phyloP scores from a whole-genome alignment of 2,329 filamentous ascomycete genomes.

The Diplodia seriata region DNA sequence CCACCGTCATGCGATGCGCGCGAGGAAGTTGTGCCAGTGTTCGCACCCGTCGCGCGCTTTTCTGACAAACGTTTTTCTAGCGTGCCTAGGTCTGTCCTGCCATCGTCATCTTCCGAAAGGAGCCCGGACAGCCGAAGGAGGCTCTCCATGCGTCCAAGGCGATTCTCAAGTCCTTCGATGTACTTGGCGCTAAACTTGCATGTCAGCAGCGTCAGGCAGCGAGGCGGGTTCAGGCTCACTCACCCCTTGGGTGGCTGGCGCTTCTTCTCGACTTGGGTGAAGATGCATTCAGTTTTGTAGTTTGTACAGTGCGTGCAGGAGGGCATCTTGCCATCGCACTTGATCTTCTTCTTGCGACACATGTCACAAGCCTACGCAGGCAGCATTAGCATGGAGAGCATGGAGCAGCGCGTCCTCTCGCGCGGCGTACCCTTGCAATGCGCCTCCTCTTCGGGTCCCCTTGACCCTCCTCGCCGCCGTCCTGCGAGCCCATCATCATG shows the following conservation, averaged over 20 bases:
- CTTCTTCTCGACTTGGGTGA: constrained; percentile 99
- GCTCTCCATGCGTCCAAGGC: constrained; percentile 94
- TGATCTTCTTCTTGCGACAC: constrained; percentile 96
- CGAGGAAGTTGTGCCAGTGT: constrained; percentile 39
- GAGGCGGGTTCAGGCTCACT: constrained; percentile 39
- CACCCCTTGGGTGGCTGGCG: constrained; percentile 95
- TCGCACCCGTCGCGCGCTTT: constrained; percentile 44
- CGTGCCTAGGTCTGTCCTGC: constrained; percentile 84
- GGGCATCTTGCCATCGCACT: constrained; percentile 95
- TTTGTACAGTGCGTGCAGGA: constrained; percentile 95
- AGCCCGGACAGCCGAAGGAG: constrained; percentile 85
- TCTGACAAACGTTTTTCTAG: constrained; percentile 77
- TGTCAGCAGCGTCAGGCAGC: constrained; percentile 25
- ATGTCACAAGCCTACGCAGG: constrained; percentile 82
- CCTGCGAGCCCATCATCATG: constrained; percentile 40
- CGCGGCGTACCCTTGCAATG: constrained; percentile 76
- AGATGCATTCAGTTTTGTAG: constrained; percentile 97
- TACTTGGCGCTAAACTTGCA: constrained; percentile 78
- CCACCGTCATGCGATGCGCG: constrained; percentile 29
- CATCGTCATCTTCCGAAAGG: constrained; percentile 82
- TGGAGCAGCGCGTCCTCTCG: constrained; percentile 27
- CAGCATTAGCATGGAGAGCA: constrained; percentile 2
- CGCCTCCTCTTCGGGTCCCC: constrained; percentile 83
- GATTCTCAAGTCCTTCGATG: constrained; percentile 94
- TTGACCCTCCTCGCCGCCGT: constrained; percentile 56